Conservation (phyloP, 306 rosid species). For the Begonia fuchsioides region DNA sequence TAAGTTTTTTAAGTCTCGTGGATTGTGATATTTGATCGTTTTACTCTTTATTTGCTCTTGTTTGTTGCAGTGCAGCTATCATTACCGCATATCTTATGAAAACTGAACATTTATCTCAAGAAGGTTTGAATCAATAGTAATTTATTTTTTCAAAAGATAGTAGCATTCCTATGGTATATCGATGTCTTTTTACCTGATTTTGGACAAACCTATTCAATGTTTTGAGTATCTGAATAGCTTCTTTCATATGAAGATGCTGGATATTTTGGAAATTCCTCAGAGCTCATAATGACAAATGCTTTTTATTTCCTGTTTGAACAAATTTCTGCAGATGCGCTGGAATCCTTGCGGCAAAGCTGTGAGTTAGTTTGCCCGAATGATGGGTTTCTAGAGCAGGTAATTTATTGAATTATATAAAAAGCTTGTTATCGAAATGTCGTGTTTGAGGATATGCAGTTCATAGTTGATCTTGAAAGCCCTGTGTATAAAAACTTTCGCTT, state of each 20-base stretch:
- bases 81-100: constrained; percentile 85
- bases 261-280: not conserved
- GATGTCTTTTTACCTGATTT: no score
- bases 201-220: not conserved
- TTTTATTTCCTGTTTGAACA: constrained; percentile 2
- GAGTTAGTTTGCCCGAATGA: constrained; percentile 90
- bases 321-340: constrained; percentile 63
- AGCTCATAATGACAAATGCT: not conserved
- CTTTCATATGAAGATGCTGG: not conserved
- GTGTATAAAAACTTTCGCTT: constrained; percentile 73
- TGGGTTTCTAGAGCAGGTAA: constrained; percentile 86
- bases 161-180: no score
- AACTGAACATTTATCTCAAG: constrained; percentile 56
- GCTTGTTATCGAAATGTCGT: constrained; percentile 2
- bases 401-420: not conserved
- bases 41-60: constrained; percentile 18
- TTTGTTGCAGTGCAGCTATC: constrained; percentile 82
- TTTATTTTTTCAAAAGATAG: no score
- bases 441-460: constrained; percentile 88
- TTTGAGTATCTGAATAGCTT: constrained; percentile 16
- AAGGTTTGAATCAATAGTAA: constrained; percentile 45
- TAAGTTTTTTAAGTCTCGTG: no score
- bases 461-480: constrained; percentile 62
- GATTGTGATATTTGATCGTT: no score
- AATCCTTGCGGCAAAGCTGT: constrained; percentile 57